These are phyloP conservation scores for Simplicillium aogashimaense DNA, from an alignment of 2,329 filamentous ascomycete species.

Conservation along the genomic window DNA sequence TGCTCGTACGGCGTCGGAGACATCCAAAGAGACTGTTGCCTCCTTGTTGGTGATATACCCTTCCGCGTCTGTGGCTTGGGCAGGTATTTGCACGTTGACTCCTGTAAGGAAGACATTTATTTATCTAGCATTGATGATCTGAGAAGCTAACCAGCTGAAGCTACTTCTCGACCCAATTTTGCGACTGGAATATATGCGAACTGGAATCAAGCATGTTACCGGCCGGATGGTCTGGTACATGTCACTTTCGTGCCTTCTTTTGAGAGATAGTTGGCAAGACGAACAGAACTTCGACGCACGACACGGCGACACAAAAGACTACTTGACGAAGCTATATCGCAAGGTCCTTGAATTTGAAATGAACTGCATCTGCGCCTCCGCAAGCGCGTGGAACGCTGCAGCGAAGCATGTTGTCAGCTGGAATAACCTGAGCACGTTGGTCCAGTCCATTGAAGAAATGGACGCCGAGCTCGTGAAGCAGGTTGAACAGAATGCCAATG, in stretches of 20 bases:
- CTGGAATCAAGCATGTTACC: constrained; percentile 20
- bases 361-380: constrained; percentile 27
- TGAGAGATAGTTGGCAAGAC: constrained; percentile 12
- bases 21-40: constrained; percentile 16
- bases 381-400: constrained; percentile 24
- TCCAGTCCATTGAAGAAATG: constrained; percentile 14
- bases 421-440: constrained; percentile 17
- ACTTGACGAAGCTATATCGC: constrained; percentile 18
- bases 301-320: constrained; percentile 12
- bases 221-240: constrained; percentile 24
- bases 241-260: constrained; percentile 17
- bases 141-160: constrained; percentile 8
- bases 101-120: constrained; percentile 16
- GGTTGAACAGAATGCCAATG: constrained; percentile 8
- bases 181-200: constrained; percentile 17
- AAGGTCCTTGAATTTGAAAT: constrained; percentile 26
- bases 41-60: constrained; percentile 14
- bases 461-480: constrained; percentile 15
- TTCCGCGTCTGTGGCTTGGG: constrained; percentile 21
- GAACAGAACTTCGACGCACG: constrained; percentile 12
- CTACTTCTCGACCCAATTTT: constrained; percentile 25
- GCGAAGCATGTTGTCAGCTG: constrained; percentile 26
- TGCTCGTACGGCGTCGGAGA: constrained; percentile 17
- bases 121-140: no score
- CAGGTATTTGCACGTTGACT: constrained; percentile 25